These are phyloP conservation scores for Teunomyces cretensis DNA, from an alignment of 805 yeast genomes.

Conservation along the genomic window DNA sequence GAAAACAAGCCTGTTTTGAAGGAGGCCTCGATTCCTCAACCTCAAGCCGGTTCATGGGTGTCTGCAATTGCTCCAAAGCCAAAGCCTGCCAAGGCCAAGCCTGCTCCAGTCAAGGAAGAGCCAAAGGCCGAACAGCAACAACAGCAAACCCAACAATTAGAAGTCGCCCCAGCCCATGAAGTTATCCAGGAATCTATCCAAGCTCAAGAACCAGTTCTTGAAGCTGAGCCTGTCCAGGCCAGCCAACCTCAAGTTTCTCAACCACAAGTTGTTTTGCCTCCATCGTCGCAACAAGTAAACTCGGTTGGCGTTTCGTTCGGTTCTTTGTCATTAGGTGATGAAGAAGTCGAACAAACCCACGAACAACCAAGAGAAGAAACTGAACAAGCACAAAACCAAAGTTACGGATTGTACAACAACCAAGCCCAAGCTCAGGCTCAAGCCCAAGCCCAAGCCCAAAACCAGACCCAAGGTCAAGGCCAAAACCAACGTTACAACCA, in stretches of 20 bases:
- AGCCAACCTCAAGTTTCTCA: constrained; percentile 13
- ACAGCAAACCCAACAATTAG: constrained; percentile 11
- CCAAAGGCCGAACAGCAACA: constrained; percentile 8
- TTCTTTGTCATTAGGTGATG: constrained; percentile 50
- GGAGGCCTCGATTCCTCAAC: constrained; percentile 46
- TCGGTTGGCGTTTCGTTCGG: constrained; percentile 65
- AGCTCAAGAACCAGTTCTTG: constrained; percentile 16
- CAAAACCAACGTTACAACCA: constrained; percentile 10
- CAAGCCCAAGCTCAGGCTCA: constrained; percentile 7
- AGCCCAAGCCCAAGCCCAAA: constrained; percentile 5
- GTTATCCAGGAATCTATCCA: constrained; percentile 6
- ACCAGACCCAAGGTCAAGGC: constrained; percentile 8
- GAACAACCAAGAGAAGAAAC: constrained; percentile 9
- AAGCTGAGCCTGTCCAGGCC: constrained; percentile 13
- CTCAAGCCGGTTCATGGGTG: constrained; percentile 64
- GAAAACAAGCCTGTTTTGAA: constrained; percentile 20
- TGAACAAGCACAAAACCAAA: constrained; percentile 11
- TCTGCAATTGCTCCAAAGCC: constrained; percentile 56
- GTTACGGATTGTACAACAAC: constrained; percentile 13
- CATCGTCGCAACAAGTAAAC: constrained; percentile 43
- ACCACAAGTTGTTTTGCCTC: constrained; percentile 53
- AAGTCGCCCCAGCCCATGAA: constrained; percentile 14
- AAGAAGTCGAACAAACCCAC: constrained; percentile 29
- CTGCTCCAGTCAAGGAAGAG: constrained; percentile 13
- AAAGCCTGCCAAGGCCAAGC: constrained; percentile 35